A percentile compares a stretch with the other conserved stretches of the same genome.
Conservation (phyloP, 495 filamentous ascomycete species). For the Elaphomyces granulatus region DNA sequence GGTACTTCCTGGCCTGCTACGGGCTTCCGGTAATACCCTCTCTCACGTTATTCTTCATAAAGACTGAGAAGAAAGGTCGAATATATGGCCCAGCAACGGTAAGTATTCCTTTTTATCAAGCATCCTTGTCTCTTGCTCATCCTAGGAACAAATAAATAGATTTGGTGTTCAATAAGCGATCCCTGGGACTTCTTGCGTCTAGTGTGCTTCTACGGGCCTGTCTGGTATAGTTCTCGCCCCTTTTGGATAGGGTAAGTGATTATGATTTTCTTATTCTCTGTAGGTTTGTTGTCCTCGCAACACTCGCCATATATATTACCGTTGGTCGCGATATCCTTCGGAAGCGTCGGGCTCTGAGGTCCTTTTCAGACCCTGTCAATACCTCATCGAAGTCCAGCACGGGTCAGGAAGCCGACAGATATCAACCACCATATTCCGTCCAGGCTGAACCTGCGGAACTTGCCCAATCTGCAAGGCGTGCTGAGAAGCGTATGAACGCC, state of each 20-base stretch:
- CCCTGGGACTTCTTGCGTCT: conserved; percentile 55
- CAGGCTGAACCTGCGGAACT: conserved; percentile 1
- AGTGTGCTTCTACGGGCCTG: conserved; percentile 55
- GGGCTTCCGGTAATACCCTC: conserved; percentile 51
- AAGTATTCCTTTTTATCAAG: conserved; percentile 2
- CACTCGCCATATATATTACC: conserved; percentile 45
- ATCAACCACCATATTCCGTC: conserved; percentile 2
- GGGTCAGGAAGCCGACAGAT: conserved; percentile 8
- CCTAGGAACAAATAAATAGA: too few species aligned
- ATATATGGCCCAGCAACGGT: conserved; percentile 57
- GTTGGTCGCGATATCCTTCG: conserved; percentile 57
- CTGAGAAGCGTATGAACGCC: not conserved
- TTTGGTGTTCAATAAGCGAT: conserved; percentile 64
- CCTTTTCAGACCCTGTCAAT: not conserved
- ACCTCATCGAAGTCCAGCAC: too few species aligned
- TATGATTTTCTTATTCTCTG: too few species aligned
- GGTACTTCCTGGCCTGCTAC: conserved; percentile 51
- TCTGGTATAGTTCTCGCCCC: conserved; percentile 44
- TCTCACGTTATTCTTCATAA: conserved; percentile 43
- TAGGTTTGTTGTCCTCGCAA: conserved; percentile 40
- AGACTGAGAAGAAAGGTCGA: conserved; percentile 20
- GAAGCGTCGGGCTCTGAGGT: conserved; percentile 27
- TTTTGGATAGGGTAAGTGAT: too few species aligned
- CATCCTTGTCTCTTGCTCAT: conserved; percentile 5
- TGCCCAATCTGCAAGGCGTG: not conserved